Percentiles rank a stretch among this genome's conserved stretches.
phyloP scores from a whole-genome alignment of 257 asterid genomes.

The Solanum rostratum region DNA sequence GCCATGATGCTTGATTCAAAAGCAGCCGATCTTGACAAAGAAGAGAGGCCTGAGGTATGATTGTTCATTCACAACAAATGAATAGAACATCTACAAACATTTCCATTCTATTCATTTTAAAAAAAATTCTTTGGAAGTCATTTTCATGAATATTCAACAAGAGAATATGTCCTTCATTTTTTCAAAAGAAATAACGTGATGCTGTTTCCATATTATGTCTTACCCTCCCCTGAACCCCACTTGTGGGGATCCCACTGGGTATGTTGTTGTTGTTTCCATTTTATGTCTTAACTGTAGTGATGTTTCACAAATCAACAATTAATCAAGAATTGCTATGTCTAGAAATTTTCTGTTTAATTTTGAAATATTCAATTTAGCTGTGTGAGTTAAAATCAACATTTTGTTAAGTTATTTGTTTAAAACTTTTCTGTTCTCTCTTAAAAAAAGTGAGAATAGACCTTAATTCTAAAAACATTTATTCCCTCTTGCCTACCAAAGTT shows the following conservation, averaged over 20 bases:
- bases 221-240: no score
- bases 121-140: not conserved
- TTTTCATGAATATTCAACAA: not conserved
- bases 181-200: not conserved
- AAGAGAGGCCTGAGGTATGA: constrained; percentile 88
- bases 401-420: not conserved
- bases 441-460: not conserved
- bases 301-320: not conserved
- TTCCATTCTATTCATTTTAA: no score
- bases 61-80: no score
- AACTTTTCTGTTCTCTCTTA: not conserved
- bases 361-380: not conserved
- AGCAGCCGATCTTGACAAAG: constrained; percentile 93
- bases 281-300: no score
- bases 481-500: not conserved
- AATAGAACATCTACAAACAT: no score
- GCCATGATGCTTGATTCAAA: constrained; percentile 97
- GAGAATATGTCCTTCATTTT: not conserved
- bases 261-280: no score
- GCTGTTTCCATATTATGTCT: not conserved
- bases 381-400: not conserved
- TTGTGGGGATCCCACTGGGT: no score
- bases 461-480: not conserved
- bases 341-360: not conserved
- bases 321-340: not conserved